These are phyloP conservation scores for Sphaerosporella brunnea DNA, from an alignment of 495 filamentous ascomycete genomes.

Conservation along the genomic window DNA sequence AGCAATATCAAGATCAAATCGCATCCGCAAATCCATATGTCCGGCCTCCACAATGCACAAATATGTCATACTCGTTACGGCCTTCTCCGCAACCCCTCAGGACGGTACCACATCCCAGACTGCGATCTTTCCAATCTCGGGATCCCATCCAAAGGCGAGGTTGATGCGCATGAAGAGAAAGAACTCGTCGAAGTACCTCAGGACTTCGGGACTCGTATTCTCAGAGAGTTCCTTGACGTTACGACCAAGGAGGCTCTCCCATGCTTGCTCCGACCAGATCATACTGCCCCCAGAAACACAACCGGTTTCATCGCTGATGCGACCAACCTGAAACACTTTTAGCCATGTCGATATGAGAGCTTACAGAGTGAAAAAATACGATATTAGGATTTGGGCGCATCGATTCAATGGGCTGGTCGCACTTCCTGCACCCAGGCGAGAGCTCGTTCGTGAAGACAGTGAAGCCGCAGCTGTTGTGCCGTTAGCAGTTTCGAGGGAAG, in stretches of 20 bases:
- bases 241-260: conserved; percentile 24
- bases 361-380: background rate
- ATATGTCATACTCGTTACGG: too few species aligned
- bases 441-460: conserved; percentile 2
- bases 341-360: too few species aligned
- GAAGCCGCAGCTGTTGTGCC: conserved; percentile 5
- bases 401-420: background rate
- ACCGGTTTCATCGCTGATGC: conserved; percentile 4
- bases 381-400: conserved; percentile 5
- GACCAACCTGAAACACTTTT: conserved; percentile 1
- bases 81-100: too few species aligned
- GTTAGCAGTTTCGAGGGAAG: too few species aligned
- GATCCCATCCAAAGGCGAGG: conserved; percentile 19
- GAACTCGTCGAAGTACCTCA: conserved; percentile 20
- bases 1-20: too few species aligned
- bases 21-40: too few species aligned
- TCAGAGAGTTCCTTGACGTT: conserved; percentile 14
- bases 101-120: conserved; percentile 10
- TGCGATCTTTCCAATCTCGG: conserved; percentile 15
- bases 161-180: conserved; percentile 21
- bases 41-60: too few species aligned
- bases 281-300: conserved; percentile 11
- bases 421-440: background rate
- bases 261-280: conserved; percentile 22
- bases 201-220: conserved; percentile 8